Evolutionary conservation across 208 protist species (phyloP).

Genomic region (Phytomonas francai): DNA sequence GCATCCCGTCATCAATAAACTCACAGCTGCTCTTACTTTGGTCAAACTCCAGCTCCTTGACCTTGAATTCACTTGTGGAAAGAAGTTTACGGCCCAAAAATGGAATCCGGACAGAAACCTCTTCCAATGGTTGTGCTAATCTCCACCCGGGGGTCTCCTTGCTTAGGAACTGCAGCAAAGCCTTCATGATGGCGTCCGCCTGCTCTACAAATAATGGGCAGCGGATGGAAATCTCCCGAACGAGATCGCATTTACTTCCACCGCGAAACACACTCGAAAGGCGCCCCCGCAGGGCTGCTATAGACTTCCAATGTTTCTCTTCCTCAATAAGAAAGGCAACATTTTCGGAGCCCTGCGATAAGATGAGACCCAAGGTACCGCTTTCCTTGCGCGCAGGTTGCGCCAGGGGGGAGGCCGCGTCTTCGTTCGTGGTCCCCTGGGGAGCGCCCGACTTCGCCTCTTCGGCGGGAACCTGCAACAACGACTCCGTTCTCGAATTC

Average conservation of each 20-base stretch:
- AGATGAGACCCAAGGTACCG: too few species aligned
- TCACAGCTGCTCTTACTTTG: constrained; percentile 20
- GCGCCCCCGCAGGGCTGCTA: constrained; percentile 20
- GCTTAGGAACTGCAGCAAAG: constrained; percentile 27
- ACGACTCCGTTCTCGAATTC: too few species aligned
- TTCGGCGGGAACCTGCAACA: too few species aligned
- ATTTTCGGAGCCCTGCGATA: constrained; percentile 8
- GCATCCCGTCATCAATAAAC: constrained; percentile 32
- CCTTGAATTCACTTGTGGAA: constrained; percentile 27
- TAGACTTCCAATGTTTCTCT: constrained; percentile 25
- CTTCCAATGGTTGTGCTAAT: constrained; percentile 19
- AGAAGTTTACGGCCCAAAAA: constrained; percentile 40
- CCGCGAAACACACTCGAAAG: constrained; percentile 44
- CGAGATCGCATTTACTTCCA: constrained; percentile 28
- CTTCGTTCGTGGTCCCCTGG: too few species aligned
- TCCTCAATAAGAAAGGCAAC: constrained; percentile 31
- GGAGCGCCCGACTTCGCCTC: too few species aligned
- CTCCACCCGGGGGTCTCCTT: constrained; percentile 20
- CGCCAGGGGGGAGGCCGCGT: too few species aligned
- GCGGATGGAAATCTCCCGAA: constrained; percentile 27
- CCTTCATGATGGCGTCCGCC: constrained; percentile 20
- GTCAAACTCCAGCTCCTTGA: constrained; percentile 29
- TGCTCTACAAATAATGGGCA: constrained; percentile 24
- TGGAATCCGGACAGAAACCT: constrained; percentile 31
- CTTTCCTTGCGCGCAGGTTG: too few species aligned